These are phyloP conservation scores for Elasticomyces elasticus DNA, from an alignment of 495 filamentous ascomycete genomes.

Conservation along the genomic window DNA sequence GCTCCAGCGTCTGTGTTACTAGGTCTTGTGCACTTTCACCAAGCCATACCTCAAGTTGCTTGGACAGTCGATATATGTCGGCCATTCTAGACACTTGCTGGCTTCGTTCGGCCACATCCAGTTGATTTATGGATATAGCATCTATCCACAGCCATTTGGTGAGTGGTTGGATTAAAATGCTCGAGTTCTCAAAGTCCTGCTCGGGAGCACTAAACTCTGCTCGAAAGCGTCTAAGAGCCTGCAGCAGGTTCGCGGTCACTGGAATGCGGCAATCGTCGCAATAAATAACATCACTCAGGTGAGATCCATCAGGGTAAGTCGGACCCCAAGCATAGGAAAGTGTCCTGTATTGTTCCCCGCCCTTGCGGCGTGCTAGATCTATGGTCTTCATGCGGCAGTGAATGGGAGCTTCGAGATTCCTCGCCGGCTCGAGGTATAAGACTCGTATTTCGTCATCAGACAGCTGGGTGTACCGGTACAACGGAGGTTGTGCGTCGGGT, in stretches of 20 bases:
- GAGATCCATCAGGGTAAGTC: neutral
- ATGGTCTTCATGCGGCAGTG: neutral
- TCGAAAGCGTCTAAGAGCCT: neutral
- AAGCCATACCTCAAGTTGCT: slow-evolving; percentile 29
- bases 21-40: slow-evolving; percentile 5
- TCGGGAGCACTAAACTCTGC: neutral
- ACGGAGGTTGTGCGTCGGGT: too few species aligned
- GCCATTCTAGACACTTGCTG: slow-evolving; percentile 29
- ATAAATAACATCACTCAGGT: neutral
- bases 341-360: neutral
- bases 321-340: neutral
- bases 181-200: neutral
- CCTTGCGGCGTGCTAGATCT: neutral
- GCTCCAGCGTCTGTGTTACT: neutral
- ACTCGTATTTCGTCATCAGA: neutral
- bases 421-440: neutral
- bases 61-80: slow-evolving; percentile 23
- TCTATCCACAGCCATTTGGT: slow-evolving; percentile 27
- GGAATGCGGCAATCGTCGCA: neutral
- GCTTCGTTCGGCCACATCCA: slow-evolving; percentile 25
- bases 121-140: slow-evolving; percentile 32
- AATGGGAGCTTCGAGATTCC: neutral
- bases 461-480: neutral
- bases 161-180: neutral
- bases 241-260: neutral